Base-by-base conservation (phyloP, 2,329 filamentous ascomycete genomes). In the Saccharata proteae region DNA sequence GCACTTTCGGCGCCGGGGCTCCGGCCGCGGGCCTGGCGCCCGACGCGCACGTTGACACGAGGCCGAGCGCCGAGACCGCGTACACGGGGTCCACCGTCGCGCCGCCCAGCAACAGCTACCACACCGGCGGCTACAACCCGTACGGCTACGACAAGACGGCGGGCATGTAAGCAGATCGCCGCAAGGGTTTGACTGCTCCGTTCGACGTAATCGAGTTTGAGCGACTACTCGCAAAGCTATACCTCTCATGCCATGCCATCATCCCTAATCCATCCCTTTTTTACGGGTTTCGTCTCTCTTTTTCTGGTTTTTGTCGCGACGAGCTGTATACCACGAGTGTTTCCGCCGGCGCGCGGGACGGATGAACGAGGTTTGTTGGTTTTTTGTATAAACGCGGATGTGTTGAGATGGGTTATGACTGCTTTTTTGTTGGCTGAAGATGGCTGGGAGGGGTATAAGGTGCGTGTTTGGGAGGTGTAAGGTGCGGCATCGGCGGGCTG, bases 51-150 rank as follows among this genome's bases (percentile, higher is more conserved):
- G 43, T 40, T 26, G 53, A 59, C 40, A 50, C 55, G 26, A 58
- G 64, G 33, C 59, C 62, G 16, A 59, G 53, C 33, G 57, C 64
- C 43, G 66, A 69, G 38, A 68, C 65, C 23, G 62, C 54, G 16
- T 62, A 61, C 47, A 64, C 62, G 19, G 62, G 63, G 30, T 61
- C 61, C 10, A 69, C 64, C 13, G 58, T 63, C 29, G 54, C 49
- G 12, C 44, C 51, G n/a, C 47, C 46, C 36, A 46, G 47, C 26
- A 48, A 46, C 18, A 40, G 45, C 22, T 48, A 46, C 13, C 32
- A 21, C 36, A 40, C 25, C 18, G 38, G 38, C 22, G 40, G 41
- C 38, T 38, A 31, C 24, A 59, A 57, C 42, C 55, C 53, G 3
- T 58, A 59, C 33, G 54, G 52, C 18, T 55, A 56, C 18, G 56